phyloP scores from a whole-genome alignment of 768 basidiomycete species.

The Amanita inopinata region DNA sequence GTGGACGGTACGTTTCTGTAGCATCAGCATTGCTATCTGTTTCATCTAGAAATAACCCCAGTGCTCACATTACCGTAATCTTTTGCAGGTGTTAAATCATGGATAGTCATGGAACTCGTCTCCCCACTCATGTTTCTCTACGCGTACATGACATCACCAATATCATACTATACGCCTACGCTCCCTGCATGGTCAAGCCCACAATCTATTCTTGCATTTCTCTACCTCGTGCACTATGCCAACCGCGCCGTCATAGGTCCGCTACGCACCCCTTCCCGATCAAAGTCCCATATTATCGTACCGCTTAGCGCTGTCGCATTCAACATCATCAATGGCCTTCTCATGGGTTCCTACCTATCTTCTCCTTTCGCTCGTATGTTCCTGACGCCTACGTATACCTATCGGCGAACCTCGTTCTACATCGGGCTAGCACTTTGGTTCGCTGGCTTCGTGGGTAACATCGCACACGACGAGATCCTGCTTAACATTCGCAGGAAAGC shows the following conservation, averaged over 20 bases:
- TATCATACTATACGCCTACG: slow-evolving; percentile 26
- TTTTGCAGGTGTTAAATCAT: slow-evolving; percentile 31
- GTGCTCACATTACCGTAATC: too few species aligned
- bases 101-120: slow-evolving; percentile 73
- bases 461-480: slow-evolving; percentile 86
- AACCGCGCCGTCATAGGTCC: slow-evolving; percentile 80
- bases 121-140: slow-evolving; percentile 48
- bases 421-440: slow-evolving; percentile 58
- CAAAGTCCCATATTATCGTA: slow-evolving; percentile 63
- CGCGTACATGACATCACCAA: slow-evolving; percentile 38
- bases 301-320: slow-evolving; percentile 45
- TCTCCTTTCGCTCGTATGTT: slow-evolving; percentile 41
- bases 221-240: slow-evolving; percentile 70
- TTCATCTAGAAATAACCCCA: too few species aligned
- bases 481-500: slow-evolving; percentile 70
- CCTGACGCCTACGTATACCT: slow-evolving; percentile 23
- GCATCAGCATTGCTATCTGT: background rate
- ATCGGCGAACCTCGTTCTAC: slow-evolving; percentile 41
- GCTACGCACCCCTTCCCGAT: slow-evolving; percentile 70
- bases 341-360: slow-evolving; percentile 63
- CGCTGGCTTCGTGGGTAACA: slow-evolving; percentile 66
- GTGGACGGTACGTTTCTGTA: slow-evolving; percentile 34
- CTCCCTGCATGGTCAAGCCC: slow-evolving; percentile 25
- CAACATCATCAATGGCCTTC: slow-evolving; percentile 64
- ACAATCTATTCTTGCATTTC: slow-evolving; percentile 38